Conservation (phyloP, 2,329 filamentous ascomycete genomes). For the Mariannaea sp. region DNA sequence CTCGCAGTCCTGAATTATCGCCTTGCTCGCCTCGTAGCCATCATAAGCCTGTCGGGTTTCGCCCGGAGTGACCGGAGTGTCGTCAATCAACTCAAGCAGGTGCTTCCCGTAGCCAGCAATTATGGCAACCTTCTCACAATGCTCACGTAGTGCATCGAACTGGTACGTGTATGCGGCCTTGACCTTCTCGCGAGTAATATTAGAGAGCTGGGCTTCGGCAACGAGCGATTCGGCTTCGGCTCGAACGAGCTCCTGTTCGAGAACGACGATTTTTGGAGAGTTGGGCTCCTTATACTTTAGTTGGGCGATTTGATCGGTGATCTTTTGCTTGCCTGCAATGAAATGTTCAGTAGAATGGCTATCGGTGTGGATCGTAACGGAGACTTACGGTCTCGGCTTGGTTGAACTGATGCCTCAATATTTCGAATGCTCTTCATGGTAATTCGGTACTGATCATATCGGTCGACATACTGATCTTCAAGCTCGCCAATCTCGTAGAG, state of each 20-base stretch:
- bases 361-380: neutral
- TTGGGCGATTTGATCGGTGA: constrained; percentile 97
- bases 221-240: constrained; percentile 99
- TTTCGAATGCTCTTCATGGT: constrained; percentile 99
- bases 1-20: constrained; percentile 98
- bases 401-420: constrained; percentile 97
- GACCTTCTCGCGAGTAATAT: constrained; percentile 99
- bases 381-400: constrained; percentile 87
- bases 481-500: constrained; percentile 98
- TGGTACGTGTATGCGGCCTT: constrained; percentile 98
- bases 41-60: constrained; percentile 96
- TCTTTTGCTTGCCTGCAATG: constrained; percentile 88
- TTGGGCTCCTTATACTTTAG: constrained; percentile 99
- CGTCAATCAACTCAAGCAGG: constrained; percentile 93
- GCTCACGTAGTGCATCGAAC: constrained; percentile 95
- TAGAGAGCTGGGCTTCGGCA: constrained; percentile 95
- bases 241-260: constrained; percentile 97
- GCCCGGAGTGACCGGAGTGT: constrained; percentile 94
- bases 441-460: constrained; percentile 98
- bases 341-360: constrained; percentile 11
- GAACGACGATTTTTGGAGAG: constrained; percentile 94
- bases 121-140: constrained; percentile 97
- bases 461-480: constrained; percentile 97
- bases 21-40: constrained; percentile 97
- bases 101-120: constrained; percentile 98